Conservation (phyloP, 352 stramenopile species). For the Phytophthora kernoviae region DNA sequence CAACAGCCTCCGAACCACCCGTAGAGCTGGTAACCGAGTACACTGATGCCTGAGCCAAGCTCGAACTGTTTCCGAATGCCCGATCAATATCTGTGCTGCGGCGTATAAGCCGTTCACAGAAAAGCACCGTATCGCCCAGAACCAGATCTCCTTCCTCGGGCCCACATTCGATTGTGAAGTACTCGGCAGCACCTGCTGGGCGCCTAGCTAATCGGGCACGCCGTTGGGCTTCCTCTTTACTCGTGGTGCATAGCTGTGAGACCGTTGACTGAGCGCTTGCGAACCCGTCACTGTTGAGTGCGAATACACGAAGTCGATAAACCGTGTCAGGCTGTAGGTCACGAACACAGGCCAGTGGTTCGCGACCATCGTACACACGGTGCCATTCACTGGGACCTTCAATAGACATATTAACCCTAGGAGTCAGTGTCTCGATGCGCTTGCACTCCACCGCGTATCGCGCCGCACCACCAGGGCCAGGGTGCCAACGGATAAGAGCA, state of each 20-base stretch:
- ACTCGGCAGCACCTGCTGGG: constrained; percentile 53
- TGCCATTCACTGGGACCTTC: constrained; percentile 61
- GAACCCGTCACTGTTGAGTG: constrained; percentile 69
- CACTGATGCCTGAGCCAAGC: constrained; percentile 37
- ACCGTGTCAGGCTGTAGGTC: constrained; percentile 80
- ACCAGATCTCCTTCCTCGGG: constrained; percentile 80
- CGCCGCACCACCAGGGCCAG: constrained; percentile 62
- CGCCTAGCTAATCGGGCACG: constrained; percentile 30
- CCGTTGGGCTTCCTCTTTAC: constrained; percentile 64
- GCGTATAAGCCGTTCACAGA: constrained; percentile 89
- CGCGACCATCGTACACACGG: constrained; percentile 79
- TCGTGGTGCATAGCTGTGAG: constrained; percentile 81
- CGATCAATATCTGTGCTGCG: constrained; percentile 35
- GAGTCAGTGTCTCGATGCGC: constrained; percentile 61
- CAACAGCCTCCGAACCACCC: constrained; percentile 44
- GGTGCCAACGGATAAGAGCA: constrained; percentile 84
- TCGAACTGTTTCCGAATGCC: constrained; percentile 20
- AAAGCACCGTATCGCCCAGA: constrained; percentile 90
- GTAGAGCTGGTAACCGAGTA: constrained; percentile 54
- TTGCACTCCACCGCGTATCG: constrained; percentile 84
- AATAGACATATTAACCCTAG: constrained; percentile 12
- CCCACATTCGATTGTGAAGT: constrained; percentile 77
- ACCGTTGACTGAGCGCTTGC: constrained; percentile 76
- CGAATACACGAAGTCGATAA: constrained; percentile 86
- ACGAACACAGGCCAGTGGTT: constrained; percentile 60